Conservation (phyloP, 768 basidiomycete genomes). For the Trametes elegans region DNA sequence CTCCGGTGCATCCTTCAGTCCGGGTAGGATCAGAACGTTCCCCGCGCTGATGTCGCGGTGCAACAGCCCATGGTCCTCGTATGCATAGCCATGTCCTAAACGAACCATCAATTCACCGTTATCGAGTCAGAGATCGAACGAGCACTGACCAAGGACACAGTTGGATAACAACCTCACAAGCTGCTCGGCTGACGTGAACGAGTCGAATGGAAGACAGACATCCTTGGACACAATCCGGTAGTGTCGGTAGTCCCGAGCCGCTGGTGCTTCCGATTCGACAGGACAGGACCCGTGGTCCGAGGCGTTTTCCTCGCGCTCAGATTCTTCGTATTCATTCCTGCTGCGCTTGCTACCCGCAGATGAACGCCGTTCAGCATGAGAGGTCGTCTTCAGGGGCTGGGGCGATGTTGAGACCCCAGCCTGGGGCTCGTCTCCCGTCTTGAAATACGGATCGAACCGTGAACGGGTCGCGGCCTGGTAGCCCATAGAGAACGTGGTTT, state of each 20-base stretch:
- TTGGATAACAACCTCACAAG: not conserved
- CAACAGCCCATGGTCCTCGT: not conserved
- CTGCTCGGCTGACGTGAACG: not conserved
- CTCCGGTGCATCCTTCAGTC: too few relatives aligned
- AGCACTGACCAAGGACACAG: not conserved
- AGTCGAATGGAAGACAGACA: not conserved
- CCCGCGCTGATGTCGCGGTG: slow-evolving; percentile 9
- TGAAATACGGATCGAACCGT: too few relatives aligned
- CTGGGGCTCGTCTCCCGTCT: too few relatives aligned
- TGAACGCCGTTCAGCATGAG: too few relatives aligned
- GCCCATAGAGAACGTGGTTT: not conserved
- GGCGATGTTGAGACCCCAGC: too few relatives aligned
- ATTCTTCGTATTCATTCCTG: too few relatives aligned
- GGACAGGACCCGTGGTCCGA: too few relatives aligned
- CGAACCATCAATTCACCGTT: not conserved
- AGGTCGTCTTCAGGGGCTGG: too few relatives aligned
- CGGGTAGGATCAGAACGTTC: not conserved
- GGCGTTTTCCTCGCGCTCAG: too few relatives aligned
- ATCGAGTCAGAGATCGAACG: not conserved
- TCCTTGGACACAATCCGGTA: slow-evolving; percentile 5
- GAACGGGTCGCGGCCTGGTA: too few relatives aligned
- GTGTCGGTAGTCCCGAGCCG: not conserved
- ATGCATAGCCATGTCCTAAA: not conserved
- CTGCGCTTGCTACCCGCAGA: too few relatives aligned
- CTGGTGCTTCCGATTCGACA: too few relatives aligned